Conservation (phyloP, 495 filamentous ascomycete genomes). For the Podospora pseudocomata region DNA sequence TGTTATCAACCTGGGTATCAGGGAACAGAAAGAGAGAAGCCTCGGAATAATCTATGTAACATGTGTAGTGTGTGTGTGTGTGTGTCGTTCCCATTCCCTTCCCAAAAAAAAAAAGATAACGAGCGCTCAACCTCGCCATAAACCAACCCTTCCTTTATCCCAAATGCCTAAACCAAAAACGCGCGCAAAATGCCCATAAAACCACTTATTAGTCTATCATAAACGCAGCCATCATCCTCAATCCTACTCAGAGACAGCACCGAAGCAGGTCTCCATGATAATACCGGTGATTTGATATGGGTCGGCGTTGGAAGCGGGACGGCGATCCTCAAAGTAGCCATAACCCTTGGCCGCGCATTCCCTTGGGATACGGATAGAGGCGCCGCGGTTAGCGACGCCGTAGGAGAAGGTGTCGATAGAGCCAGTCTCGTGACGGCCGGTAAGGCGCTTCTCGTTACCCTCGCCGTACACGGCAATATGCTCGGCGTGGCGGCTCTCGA, state of each 20-base stretch:
- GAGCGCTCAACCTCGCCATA: background rate
- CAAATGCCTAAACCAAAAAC: background rate
- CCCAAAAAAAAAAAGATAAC: background rate
- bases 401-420: slow-evolving; percentile 91
- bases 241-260: slow-evolving; percentile 5
- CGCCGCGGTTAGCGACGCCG: slow-evolving; percentile 94
- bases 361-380: slow-evolving; percentile 84
- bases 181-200: background rate
- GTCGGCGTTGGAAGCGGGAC: slow-evolving; percentile 92
- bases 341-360: slow-evolving; percentile 87
- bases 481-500: slow-evolving; percentile 83
- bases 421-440: slow-evolving; percentile 90
- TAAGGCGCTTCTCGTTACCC: slow-evolving; percentile 87
- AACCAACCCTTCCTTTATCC: background rate
- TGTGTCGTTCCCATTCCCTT: background rate
- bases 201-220: background rate
- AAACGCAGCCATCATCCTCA: background rate
- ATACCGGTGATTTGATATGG: slow-evolving; percentile 64
- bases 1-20: background rate
- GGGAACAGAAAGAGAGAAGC: background rate
- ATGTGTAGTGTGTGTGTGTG: background rate
- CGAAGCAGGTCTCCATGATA: slow-evolving; percentile 33
- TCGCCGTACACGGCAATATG: slow-evolving; percentile 98
- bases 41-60: background rate
- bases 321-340: slow-evolving; percentile 97